Conservation (phyloP, 2,329 filamentous ascomycete genomes). For the Dothistroma pini region DNA sequence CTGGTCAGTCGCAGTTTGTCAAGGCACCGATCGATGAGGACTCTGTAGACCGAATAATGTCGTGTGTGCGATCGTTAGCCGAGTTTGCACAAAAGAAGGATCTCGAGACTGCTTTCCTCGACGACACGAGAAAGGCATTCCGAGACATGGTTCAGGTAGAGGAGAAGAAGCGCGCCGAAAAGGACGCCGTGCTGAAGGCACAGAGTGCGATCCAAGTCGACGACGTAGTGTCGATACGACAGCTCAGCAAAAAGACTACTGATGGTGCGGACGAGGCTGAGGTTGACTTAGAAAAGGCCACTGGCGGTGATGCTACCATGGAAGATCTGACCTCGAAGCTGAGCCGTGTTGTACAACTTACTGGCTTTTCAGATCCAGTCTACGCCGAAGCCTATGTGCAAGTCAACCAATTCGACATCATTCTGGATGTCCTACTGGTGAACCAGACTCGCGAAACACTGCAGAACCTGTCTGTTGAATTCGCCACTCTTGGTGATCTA, state of each 20-base stretch:
- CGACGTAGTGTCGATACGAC: slow-evolving; percentile 87
- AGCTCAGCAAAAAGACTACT: slow-evolving; percentile 86
- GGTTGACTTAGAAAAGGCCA: slow-evolving; percentile 87
- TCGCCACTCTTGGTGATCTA: slow-evolving; percentile 94
- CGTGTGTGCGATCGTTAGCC: slow-evolving; percentile 85
- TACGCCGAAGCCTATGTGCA: slow-evolving; percentile 99
- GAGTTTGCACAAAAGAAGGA: slow-evolving; percentile 89
- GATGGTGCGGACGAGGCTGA: slow-evolving; percentile 81
- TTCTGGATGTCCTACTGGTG: slow-evolving; percentile 91
- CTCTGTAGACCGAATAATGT: slow-evolving; percentile 98
- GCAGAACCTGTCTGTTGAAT: slow-evolving; percentile 95
- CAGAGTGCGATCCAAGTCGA: slow-evolving; percentile 95
- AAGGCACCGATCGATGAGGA: slow-evolving; percentile 97
- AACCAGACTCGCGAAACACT: slow-evolving; percentile 97
- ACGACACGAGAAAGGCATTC: slow-evolving; percentile 95
- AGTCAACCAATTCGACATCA: slow-evolving; percentile 97
- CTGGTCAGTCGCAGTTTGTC: slow-evolving; percentile 97
- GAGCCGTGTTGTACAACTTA: slow-evolving; percentile 92
- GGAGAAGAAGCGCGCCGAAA: slow-evolving; percentile 95
- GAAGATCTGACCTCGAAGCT: slow-evolving; percentile 93
- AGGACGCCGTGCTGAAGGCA: slow-evolving; percentile 87
- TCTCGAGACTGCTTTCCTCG: slow-evolving; percentile 85
- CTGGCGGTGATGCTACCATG: slow-evolving; percentile 76
- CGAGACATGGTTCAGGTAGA: slow-evolving; percentile 95
- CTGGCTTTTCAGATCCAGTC: slow-evolving; percentile 95